Evolutionary conservation across 164 flowering plant species (phyloP), one percentile per base, ranked within the genome.

Genomic region (Umbellularia californica): DNA sequence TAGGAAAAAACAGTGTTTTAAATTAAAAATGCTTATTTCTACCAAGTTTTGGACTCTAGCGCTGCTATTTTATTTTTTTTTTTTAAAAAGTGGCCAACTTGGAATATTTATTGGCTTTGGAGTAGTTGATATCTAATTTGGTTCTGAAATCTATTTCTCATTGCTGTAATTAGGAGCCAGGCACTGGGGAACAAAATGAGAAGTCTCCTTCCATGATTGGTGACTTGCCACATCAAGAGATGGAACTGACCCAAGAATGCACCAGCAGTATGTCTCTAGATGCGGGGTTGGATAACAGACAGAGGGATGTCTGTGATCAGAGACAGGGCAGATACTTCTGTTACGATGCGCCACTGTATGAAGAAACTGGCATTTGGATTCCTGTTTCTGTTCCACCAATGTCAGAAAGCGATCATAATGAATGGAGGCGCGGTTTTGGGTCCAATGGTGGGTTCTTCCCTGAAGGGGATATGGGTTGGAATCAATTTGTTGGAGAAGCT

Each of bases 341-440:
- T 68, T 96, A 93, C 79, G 99, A 89, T 28, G 27, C 88, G 1
- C 99, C 98, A 41, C 87, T 85, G 69, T 82, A 76, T 72, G 99
- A 92, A 80, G 98, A 92, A 78, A 96, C 97, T 65, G 99, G 99
- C 33, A 74, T 77, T 55, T 94, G 99, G 98, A 94, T 96, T 81
- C 99, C 99, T 66, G 97, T 96, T 70, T 96, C 99, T 51, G 91
- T 94, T 72, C 98, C 99, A 24, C 97, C 99, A 50, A 88, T 96
- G 98, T 80, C 85, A 2, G 94, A 91, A 81, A 83, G 82, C 60
- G 92, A 86, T 35, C 91, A 81, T 65, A 87, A 87, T 66, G 94
- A 88, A 35, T 90, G 94, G 95, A 81, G 69, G 14, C 79, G 77
- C 70, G 89, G 93, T 41, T 80, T 87, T 66, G 78, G 83, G 71